Base-by-base conservation (phyloP, 1,284 basidiomycete species). In the Athelia sp. region DNA sequence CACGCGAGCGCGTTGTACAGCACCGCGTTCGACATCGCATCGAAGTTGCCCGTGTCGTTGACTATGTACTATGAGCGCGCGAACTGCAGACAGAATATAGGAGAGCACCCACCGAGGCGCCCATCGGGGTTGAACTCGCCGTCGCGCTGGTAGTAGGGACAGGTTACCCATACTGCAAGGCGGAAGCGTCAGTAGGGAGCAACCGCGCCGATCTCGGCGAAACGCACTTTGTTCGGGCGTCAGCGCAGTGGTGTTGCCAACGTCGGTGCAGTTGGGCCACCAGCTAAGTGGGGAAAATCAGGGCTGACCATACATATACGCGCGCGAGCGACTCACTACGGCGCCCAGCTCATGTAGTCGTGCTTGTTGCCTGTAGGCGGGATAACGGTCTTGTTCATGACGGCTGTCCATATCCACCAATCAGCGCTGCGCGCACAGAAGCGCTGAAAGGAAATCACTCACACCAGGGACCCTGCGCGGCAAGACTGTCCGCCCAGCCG, bases 1-100 rank as follows among this genome's bases (percentile, higher is more conserved):
- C 72, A 84, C 0, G 82, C 74, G 21, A 87, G 62, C 3, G 79
- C 67, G 57, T 84, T 84, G 67, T 80, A 84, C 15, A 80, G 57
- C 15, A 78, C 66, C 2, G 75, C 69, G 57, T 84, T 70, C 2
- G 77, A 62, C 58, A 75, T 67, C 45, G 58, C 55, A 50, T 74
- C 71, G 45, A 78, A 69, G 22, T 71, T 70, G 8, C 62, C 65
- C 3, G 78, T 71, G 43, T 74, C 77, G 31, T 69, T 68, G 24
- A 84, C 64, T 2, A n/a, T n/a, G n/a, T n/a, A n/a, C n/a, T n/a
- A n/a, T n/a, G n/a, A n/a, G n/a, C n/a, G n/a, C n/a, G n/a, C n/a
- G n/a, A n/a, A n/a, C n/a, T n/a, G n/a, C n/a, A n/a, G n/a, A n/a
- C n/a, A n/a, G n/a, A n/a, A n/a, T n/a, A n/a, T n/a, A n/a, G n/a